Percentiles rank a stretch among this genome's conserved stretches.
These are phyloP conservation scores for Fusarium hainanense DNA, from an alignment of 2,329 filamentous ascomycete genomes.

Conservation along the genomic window DNA sequence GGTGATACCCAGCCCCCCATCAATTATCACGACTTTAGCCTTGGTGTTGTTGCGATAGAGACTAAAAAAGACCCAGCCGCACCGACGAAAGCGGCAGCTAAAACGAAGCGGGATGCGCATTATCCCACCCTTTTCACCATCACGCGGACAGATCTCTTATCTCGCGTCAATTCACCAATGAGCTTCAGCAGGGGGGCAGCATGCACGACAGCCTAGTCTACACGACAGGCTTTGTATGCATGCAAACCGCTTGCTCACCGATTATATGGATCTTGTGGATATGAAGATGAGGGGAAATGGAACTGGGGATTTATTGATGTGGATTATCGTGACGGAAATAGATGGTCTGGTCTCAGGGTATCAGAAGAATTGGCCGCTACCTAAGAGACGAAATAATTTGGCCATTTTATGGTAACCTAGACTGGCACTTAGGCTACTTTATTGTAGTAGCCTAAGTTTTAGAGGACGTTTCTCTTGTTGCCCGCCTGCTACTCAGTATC, in stretches of 20 bases:
- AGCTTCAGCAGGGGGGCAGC: neutral
- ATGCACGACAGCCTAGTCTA: neutral
- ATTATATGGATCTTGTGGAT: neutral
- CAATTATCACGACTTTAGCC: slow-evolving; percentile 12
- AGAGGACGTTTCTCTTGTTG: too few relatives aligned
- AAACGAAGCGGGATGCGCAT: slow-evolving; percentile 11
- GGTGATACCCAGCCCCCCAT: neutral
- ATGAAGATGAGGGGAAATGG: neutral
- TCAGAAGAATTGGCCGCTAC: too few relatives aligned
- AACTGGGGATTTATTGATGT: neutral
- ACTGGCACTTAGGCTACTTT: too few relatives aligned
- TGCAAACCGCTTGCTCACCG: neutral
- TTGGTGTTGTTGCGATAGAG: slow-evolving; percentile 26
- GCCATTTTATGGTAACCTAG: too few relatives aligned
- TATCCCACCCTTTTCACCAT: slow-evolving; percentile 31
- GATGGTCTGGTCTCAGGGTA: neutral
- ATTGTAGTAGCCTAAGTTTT: too few relatives aligned
- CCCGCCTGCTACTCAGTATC: too few relatives aligned
- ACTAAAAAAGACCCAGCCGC: slow-evolving; percentile 1
- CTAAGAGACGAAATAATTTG: too few relatives aligned
- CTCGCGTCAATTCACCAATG: slow-evolving; percentile 1
- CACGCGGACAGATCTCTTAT: slow-evolving; percentile 36
- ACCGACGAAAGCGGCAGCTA: slow-evolving; percentile 29
- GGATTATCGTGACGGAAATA: neutral
- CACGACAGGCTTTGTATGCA: neutral